Conservation (phyloP, 208 protist species). For the Porcisia deanei region DNA sequence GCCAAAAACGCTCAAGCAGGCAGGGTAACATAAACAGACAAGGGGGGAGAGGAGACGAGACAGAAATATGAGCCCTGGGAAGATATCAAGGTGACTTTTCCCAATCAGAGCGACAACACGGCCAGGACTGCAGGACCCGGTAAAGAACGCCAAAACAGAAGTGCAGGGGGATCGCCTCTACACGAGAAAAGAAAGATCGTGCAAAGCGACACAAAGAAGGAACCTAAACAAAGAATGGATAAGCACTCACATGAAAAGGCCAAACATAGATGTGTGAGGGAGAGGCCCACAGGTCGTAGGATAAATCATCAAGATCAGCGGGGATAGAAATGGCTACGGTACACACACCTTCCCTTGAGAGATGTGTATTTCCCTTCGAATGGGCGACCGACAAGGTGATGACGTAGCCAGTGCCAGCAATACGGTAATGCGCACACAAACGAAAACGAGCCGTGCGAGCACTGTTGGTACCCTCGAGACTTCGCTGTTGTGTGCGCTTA, state of each 20-base stretch:
- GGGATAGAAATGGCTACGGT: slow-evolving; percentile 1
- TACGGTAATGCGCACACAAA: slow-evolving; percentile 2
- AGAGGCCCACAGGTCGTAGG: neutral
- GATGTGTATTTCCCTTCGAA: neutral
- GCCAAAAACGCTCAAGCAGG: neutral
- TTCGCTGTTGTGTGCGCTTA: neutral
- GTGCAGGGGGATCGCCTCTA: neutral
- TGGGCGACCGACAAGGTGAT: neutral
- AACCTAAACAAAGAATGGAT: neutral
- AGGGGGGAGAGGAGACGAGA: neutral
- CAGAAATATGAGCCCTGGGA: neutral
- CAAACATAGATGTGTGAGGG: neutral
- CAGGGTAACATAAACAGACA: neutral
- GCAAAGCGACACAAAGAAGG: neutral
- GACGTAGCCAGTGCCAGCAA: neutral
- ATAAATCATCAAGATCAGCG: slow-evolving; percentile 8
- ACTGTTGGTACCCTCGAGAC: neutral
- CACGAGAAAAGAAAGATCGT: neutral
- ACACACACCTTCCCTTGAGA: neutral
- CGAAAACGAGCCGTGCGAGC: neutral
- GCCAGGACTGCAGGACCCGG: neutral
- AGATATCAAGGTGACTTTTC: neutral
- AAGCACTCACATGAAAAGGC: neutral
- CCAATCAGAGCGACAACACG: slow-evolving; percentile 2
- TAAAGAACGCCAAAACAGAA: slow-evolving; percentile 4